Percentiles rank a stretch among this genome's conserved stretches.
These are phyloP conservation scores for Leptographium galeiforme DNA, from an alignment of 2,329 filamentous ascomycete species.

Conservation along the genomic window DNA sequence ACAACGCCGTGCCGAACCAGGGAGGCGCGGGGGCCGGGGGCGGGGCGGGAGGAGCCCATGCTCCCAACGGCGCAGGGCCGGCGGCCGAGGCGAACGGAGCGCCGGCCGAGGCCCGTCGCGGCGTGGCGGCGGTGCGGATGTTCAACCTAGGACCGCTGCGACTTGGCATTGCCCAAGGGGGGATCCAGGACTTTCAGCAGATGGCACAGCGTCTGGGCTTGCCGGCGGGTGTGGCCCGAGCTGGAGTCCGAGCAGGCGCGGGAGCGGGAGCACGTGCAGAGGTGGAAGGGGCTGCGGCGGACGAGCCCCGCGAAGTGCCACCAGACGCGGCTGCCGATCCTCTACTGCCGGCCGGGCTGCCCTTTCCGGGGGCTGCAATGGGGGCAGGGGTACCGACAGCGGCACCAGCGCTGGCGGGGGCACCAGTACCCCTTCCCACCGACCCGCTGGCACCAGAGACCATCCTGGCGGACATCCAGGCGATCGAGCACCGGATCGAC, in stretches of 20 bases:
- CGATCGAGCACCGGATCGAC: slow-evolving; percentile 55
- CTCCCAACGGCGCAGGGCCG: not conserved
- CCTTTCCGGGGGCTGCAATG: too few species aligned
- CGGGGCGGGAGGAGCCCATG: not conserved
- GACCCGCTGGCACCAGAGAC: slow-evolving; percentile 17
- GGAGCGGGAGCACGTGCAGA: slow-evolving; percentile 4
- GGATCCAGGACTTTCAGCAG: slow-evolving; percentile 48
- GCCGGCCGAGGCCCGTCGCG: not conserved
- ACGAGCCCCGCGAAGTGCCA: not conserved
- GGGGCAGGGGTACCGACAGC: too few species aligned
- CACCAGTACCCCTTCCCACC: not conserved
- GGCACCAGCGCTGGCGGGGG: not conserved
- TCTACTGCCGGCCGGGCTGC: too few species aligned
- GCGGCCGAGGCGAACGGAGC: not conserved
- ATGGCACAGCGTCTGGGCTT: slow-evolving; percentile 50
- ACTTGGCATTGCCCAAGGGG: slow-evolving; percentile 64
- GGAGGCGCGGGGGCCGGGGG: not conserved
- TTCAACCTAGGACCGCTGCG: slow-evolving; percentile 54
- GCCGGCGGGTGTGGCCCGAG: slow-evolving; percentile 18
- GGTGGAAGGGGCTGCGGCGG: not conserved
- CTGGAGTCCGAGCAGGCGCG: slow-evolving; percentile 8
- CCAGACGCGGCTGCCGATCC: not conserved
- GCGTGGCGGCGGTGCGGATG: slow-evolving; percentile 16
- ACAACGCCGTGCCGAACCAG: not conserved
- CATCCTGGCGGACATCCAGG: slow-evolving; percentile 46